phyloP scores from a whole-genome alignment of 2,329 filamentous ascomycete species.

The Beauveria varroae region DNA sequence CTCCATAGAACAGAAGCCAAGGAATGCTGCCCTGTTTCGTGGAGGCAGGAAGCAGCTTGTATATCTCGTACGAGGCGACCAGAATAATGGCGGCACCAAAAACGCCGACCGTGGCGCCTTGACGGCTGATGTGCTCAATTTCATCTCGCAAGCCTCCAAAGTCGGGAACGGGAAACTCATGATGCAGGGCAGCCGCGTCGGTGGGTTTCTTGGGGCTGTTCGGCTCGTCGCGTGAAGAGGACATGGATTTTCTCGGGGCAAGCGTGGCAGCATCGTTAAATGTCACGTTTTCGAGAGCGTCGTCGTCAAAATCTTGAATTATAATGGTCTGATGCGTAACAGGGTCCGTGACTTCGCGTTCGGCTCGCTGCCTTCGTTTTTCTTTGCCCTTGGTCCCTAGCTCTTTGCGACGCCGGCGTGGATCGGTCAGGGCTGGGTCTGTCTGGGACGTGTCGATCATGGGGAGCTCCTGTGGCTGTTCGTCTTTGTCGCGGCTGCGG shows the following conservation, averaged over 20 bases:
- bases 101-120: conserved; percentile 29
- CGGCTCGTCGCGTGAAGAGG: background rate
- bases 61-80: conserved; percentile 19
- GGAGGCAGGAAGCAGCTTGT: conserved; percentile 15
- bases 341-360: conserved; percentile 62
- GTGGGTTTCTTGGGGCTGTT: conserved; percentile 20
- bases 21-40: conserved; percentile 1
- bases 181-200: conserved; percentile 33
- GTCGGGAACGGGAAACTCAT: conserved; percentile 41
- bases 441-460: conserved; percentile 30
- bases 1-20: conserved; percentile 7
- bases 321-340: conserved; percentile 62
- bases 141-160: conserved; percentile 34
- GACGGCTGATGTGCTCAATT: conserved; percentile 24
- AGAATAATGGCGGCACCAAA: conserved; percentile 28
- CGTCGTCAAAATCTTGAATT: conserved; percentile 61
- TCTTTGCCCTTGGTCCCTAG: conserved; percentile 30
- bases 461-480: conserved; percentile 14
- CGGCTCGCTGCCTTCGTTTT: conserved; percentile 34
- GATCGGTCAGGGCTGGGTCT: conserved; percentile 30
- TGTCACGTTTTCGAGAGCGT: conserved; percentile 41
- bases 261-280: conserved; percentile 17
- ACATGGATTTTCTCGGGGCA: conserved; percentile 1
- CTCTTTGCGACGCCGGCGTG: conserved; percentile 40
- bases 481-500: conserved; percentile 14